These are phyloP conservation scores for Yarrowia galli DNA, from an alignment of 1,139 yeast species.

Conservation along the genomic window DNA sequence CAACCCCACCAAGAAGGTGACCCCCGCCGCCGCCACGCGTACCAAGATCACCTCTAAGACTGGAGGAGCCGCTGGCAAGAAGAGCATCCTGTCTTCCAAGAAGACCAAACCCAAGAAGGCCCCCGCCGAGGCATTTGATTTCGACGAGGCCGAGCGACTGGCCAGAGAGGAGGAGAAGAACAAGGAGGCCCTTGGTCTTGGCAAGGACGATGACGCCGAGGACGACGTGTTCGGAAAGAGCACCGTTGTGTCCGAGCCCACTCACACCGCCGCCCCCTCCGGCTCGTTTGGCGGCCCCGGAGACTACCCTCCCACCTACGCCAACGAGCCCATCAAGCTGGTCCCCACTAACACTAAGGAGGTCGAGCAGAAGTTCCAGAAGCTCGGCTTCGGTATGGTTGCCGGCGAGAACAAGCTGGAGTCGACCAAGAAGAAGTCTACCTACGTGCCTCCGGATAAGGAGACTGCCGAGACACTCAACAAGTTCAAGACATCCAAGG, in stretches of 20 bases:
- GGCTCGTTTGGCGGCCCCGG: conserved; percentile 33
- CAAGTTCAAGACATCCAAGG: conserved; percentile 89
- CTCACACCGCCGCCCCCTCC: conserved; percentile 40
- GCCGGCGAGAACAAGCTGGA: conserved; percentile 42
- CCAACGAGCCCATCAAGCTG: conserved; percentile 46
- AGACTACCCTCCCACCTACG: conserved; percentile 34
- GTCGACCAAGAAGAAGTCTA: conserved; percentile 50
- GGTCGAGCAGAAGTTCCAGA: conserved; percentile 40
- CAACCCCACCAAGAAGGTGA: conserved; percentile 44
- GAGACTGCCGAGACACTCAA: conserved; percentile 52
- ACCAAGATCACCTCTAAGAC: conserved; percentile 45
- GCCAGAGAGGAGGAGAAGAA: conserved; percentile 86
- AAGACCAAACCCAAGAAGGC: conserved; percentile 49
- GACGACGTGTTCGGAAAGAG: conserved; percentile 47
- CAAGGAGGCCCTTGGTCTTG: conserved; percentile 73
- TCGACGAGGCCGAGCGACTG: conserved; percentile 87
- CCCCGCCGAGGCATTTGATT: conserved; percentile 75
- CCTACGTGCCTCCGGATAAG: conserved; percentile 52
- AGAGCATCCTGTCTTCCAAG: conserved; percentile 49
- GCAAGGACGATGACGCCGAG: conserved; percentile 54
- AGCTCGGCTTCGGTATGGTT: conserved; percentile 40
- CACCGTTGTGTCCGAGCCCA: conserved; percentile 37
- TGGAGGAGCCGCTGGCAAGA: conserved; percentile 43
- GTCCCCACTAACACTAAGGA: conserved; percentile 45
- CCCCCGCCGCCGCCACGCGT: conserved; percentile 44